A percentile compares a stretch with the other conserved stretches of the same genome.
Conservation (phyloP, 2,329 filamentous ascomycete species). For the Cadophora sp. region DNA sequence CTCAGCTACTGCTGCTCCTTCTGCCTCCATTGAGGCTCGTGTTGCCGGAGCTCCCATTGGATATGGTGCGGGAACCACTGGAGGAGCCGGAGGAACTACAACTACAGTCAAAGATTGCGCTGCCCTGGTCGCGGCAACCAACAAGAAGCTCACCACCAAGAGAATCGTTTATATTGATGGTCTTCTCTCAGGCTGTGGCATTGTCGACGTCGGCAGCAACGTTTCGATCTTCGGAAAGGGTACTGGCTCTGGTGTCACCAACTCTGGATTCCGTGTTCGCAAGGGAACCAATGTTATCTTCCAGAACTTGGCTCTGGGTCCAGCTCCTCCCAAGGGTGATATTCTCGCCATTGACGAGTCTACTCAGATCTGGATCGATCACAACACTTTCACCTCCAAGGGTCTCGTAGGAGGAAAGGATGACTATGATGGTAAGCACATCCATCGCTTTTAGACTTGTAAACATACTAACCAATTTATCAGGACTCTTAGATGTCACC, state of each 20-base stretch:
- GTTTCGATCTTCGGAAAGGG: slow-evolving; percentile 54
- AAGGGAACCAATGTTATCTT: slow-evolving; percentile 57
- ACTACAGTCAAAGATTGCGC: slow-evolving; percentile 18
- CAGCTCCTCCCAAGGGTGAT: slow-evolving; percentile 53
- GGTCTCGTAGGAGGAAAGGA: slow-evolving; percentile 29
- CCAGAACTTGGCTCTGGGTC: slow-evolving; percentile 57
- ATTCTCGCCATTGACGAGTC: slow-evolving; percentile 53
- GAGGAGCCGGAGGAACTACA: slow-evolving; percentile 14
- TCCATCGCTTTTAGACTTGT: no score
- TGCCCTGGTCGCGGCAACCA: slow-evolving; percentile 7
- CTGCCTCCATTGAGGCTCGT: background rate
- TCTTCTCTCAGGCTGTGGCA: slow-evolving; percentile 46
- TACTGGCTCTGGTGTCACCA: slow-evolving; percentile 48
- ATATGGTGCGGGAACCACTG: slow-evolving; percentile 21
- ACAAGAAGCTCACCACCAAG: slow-evolving; percentile 14
- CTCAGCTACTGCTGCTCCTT: slow-evolving; percentile 6
- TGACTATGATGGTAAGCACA: slow-evolving; percentile 18
- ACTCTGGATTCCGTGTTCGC: slow-evolving; percentile 54
- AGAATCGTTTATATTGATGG: slow-evolving; percentile 52
- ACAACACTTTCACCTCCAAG: slow-evolving; percentile 38
- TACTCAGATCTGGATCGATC: slow-evolving; percentile 47
- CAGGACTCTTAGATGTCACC: slow-evolving; percentile 21
- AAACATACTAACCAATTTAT: background rate
- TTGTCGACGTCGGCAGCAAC: slow-evolving; percentile 50
- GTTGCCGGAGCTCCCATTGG: slow-evolving; percentile 16